Evolutionary conservation across 2,329 filamentous ascomycete species (phyloP), one percentile per base, ranked within the genome.

Genomic region (Cytospora leucostoma): DNA sequence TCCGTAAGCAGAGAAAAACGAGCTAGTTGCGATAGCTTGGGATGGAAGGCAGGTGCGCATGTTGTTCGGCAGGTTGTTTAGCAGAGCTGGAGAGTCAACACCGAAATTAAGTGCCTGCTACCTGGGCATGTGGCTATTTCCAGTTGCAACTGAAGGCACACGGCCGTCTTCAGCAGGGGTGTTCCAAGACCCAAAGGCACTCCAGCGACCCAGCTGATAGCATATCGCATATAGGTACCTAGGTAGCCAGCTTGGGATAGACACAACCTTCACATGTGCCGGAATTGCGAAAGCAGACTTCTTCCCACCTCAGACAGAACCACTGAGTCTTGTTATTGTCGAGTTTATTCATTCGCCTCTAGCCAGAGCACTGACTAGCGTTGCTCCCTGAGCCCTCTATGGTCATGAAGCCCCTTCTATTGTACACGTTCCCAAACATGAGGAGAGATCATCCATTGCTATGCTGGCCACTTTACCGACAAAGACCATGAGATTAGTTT

Each of bases 391-490:
- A 65, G 66, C 65, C 58, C 61, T 73, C 70, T 72, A 72, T 71
- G 64, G 68, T 68, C 67, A 59, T 68, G 67, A 38, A 67, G 61
- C 65, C 66, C 61, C 50, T 51, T 75, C 74, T 82, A 82, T 76
- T 81, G 76, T 83, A 82, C 79, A 83, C 71, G 76, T 74, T 72
- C 74, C 77, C 75, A 78, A 76, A 63, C 71, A 73, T 75, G 81
- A 81, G 80, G 78, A 82, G 81, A 81, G 79, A 83, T 80, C 75
- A 76, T 80, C 77, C 76, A 76, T 79, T 75, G 74, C 75, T 76
- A 79, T 75, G 72, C 74, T 67, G 67, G 66, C 67, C 67, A 64
- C 55, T 67, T 51, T 55, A 50, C 55, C 59, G 60, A 59, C 62
- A 59, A 4, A 56, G 59, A 37, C 52, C 44, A 59, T 59, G 40